Evolutionary conservation across 2,329 filamentous ascomycete genomes (phyloP), one percentile per base, ranked within the genome.

Genomic region (Graphilbum fragrans): DNA sequence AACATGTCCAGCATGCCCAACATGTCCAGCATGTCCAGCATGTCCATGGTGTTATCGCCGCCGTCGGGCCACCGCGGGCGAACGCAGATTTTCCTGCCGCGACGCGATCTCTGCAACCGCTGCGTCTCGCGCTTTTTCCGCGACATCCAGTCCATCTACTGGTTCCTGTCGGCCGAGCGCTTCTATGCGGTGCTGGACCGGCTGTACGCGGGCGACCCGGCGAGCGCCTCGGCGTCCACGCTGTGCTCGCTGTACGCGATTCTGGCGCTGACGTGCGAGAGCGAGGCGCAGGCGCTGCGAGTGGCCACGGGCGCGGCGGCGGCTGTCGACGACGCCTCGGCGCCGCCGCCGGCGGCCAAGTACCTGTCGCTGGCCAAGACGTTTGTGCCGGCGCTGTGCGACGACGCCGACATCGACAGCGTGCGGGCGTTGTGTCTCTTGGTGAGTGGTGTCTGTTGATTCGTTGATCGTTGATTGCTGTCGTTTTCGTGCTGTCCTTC

Each of bases 91-190:
- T 53, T 49, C 31, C 40, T 55, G 4, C 53, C 53, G 0, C 47
- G 52, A 8, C 50, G 53, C 16, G 52, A 55, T 37, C 47, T 55
- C 10, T 53, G 52, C 39, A 47, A 52, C 38, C 49, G 48, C 37
- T 54, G 53, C 37, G 47, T 55, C 2, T 46, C 49, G 16, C 49
- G 53, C 37, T 55, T 53, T 45, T 54, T 55, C 41, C 39, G 45
- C 31, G 53, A 55, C 27, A 48, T 55, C 22, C 52, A 55, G 42
- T 50, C 49, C 9, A 41, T 55, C 31, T 55, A 55, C 38, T 55
- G 53, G 53, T 50, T 55, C 38, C 50, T 52, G 44, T 50, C 52
- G 1, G 48, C 49, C 22, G 53, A 55, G 41, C 47, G 46, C 17
- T 52, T 55, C 38, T 49, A 51, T n/a, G 45, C 46, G 16, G 38